Evolutionary conservation across 257 asterid species (phyloP).

Genomic region (Perilla frutescens): DNA sequence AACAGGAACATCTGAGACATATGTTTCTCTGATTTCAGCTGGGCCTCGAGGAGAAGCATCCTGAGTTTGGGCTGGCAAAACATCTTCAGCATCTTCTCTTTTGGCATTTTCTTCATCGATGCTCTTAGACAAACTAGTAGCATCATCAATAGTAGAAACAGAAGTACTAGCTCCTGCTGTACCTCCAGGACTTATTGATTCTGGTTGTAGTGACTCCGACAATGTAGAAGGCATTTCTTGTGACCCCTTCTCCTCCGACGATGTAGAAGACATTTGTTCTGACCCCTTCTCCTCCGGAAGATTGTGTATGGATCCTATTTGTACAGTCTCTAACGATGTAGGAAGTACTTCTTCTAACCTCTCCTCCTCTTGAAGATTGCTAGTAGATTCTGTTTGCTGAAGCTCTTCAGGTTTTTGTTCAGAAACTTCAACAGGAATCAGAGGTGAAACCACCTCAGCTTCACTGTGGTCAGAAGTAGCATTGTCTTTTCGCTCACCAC

Average conservation of each 20-base stretch:
- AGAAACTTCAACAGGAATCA: constrained; percentile 45
- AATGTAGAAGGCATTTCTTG: constrained; percentile 46
- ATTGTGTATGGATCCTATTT: constrained; percentile 42
- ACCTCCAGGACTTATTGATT: constrained; percentile 46
- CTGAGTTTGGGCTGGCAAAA: constrained; percentile 46
- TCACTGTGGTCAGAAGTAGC: constrained; percentile 45
- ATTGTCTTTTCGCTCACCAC: constrained; percentile 46
- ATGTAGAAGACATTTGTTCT: constrained; percentile 47
- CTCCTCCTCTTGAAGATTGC: constrained; percentile 44
- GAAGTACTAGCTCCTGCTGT: constrained; percentile 41
- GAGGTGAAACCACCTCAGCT: constrained; percentile 44
- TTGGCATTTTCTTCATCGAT: constrained; percentile 41
- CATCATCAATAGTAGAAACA: constrained; percentile 39
- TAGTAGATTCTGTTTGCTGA: constrained; percentile 54
- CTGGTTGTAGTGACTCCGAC: constrained; percentile 43
- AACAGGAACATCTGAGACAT: constrained; percentile 52
- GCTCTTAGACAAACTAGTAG: constrained; percentile 46
- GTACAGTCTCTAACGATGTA: constrained; percentile 40
- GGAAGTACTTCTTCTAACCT: constrained; percentile 45
- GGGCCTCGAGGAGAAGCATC: constrained; percentile 45
- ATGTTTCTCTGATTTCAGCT: constrained; percentile 48
- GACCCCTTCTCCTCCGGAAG: constrained; percentile 37
- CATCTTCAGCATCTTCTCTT: constrained; percentile 48
- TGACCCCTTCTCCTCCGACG: constrained; percentile 38
- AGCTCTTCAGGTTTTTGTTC: constrained; percentile 47